phyloP scores from a whole-genome alignment of 306 rosid species.

The Fragaria nilgerrensis region DNA sequence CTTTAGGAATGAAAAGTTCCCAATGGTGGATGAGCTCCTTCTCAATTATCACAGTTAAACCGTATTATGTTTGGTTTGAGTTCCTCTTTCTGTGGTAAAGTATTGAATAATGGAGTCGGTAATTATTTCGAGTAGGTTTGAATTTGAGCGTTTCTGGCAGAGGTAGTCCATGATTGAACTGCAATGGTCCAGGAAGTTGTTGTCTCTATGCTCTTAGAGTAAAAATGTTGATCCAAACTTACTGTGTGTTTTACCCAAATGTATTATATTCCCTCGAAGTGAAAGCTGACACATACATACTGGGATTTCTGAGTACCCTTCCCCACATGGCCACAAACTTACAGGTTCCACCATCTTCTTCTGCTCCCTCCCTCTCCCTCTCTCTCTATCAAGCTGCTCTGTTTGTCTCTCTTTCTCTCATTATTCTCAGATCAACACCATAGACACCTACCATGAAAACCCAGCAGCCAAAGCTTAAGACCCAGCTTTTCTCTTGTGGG shows the following conservation, averaged over 20 bases:
- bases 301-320: neutral
- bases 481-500: constrained; percentile 88
- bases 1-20: neutral
- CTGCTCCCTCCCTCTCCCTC: neutral
- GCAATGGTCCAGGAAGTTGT: neutral
- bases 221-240: neutral
- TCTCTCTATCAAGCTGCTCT: neutral
- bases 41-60: neutral
- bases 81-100: neutral
- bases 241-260: neutral
- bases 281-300: constrained; percentile 16
- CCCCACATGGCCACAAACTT: constrained; percentile 16
- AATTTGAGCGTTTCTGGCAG: neutral
- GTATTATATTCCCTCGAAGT: neutral
- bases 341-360: constrained; percentile 6
- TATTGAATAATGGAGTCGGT: neutral
- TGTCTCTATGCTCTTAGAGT: neutral
- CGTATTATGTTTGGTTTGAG: neutral
- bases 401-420: neutral
- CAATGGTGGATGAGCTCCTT: neutral
- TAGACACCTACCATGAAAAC: constrained; percentile 48
- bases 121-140: neutral
- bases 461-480: constrained; percentile 80
- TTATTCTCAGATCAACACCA: neutral
- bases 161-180: constrained; percentile 10